Evolutionary conservation across 345 rosid species (phyloP), one percentile per base, ranked within the genome.

Genomic region (Camelina neglecta): DNA sequence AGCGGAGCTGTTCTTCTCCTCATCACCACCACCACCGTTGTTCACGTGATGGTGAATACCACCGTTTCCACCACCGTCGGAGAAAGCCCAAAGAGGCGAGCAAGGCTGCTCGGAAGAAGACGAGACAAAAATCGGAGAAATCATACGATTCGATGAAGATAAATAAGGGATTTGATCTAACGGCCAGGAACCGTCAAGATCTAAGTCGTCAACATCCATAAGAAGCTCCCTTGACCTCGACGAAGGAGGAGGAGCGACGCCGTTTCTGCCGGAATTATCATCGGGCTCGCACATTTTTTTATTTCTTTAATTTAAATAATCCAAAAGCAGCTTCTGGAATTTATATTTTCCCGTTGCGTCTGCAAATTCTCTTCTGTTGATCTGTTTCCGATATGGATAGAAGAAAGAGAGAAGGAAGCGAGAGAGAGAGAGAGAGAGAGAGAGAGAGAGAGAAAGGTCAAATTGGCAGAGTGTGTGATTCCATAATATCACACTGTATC

Each of bases 71-170:
- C 71, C 78, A 35, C 60, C 71, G 62, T 87, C 97, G 42, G 97
- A 84, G 81, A 93, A 93, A 54, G 91, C 91, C 94, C 96, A 91
- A 6, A 93, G 92, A 81, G 98, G 97, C 5, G 98, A 91, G 67
- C 81, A 81, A 45, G 97, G 97, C 75, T 76, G 93, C 13, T 89
- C 97, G 15, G 97, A 66, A 60, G 89, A 74, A 57, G 41, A 81
- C 0, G 45, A 78, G 20, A 74, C 33, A 45, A 86, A 55, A 48
- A 83, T 61, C 0, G 97, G 91, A 26, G 97, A 91, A 13, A 74
- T 63, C 81, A 84, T 67, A 24, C 88, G 93, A 36, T 79, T 85
- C 11, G 88, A 51, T 20, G 74, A 55, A 6, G 71, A 74, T 54
- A 63, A 60, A 73, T 79, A 85, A 67, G 87, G 81, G 80, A 86